These are phyloP conservation scores for Favolaschia claudopus DNA, from an alignment of 768 basidiomycete species.

Conservation along the genomic window DNA sequence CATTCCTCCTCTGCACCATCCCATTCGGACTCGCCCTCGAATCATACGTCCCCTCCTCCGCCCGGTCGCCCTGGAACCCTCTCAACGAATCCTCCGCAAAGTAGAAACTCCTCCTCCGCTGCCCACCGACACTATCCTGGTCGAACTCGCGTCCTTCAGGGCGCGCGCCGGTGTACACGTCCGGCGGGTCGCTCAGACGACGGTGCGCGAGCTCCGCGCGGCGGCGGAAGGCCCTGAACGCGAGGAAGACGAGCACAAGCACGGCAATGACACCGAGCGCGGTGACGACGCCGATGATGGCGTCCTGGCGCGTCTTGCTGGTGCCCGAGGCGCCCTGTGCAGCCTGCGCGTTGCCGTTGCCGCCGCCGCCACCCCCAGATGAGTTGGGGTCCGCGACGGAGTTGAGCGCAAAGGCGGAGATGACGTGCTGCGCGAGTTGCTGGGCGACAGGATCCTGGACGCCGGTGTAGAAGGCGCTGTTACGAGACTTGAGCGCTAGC, in stretches of 20 bases:
- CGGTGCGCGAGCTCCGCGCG: slow-evolving; percentile 74
- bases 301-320: slow-evolving; percentile 71
- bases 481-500: slow-evolving; percentile 62
- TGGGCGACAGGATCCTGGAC: slow-evolving; percentile 51
- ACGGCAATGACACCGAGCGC: slow-evolving; percentile 83
- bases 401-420: slow-evolving; percentile 68
- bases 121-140: slow-evolving; percentile 75
- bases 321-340: slow-evolving; percentile 38
- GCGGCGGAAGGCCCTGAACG: slow-evolving; percentile 71
- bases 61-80: slow-evolving; percentile 53
- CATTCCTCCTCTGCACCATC: slow-evolving; percentile 66
- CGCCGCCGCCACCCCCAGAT: slow-evolving; percentile 26
- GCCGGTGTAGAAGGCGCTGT: slow-evolving; percentile 73
- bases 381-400: slow-evolving; percentile 50
- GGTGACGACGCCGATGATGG: slow-evolving; percentile 90
- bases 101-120: slow-evolving; percentile 81
- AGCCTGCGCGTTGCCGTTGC: slow-evolving; percentile 27
- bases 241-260: slow-evolving; percentile 74
- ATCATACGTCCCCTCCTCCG: slow-evolving; percentile 46
- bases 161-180: slow-evolving; percentile 50
- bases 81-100: slow-evolving; percentile 86
- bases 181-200: slow-evolving; percentile 68
- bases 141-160: slow-evolving; percentile 80
- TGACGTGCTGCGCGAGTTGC: slow-evolving; percentile 71
- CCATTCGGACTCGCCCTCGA: slow-evolving; percentile 38